Base-by-base conservation (phyloP, 1,284 basidiomycete species). In the Rhodotorula sp. region DNA sequence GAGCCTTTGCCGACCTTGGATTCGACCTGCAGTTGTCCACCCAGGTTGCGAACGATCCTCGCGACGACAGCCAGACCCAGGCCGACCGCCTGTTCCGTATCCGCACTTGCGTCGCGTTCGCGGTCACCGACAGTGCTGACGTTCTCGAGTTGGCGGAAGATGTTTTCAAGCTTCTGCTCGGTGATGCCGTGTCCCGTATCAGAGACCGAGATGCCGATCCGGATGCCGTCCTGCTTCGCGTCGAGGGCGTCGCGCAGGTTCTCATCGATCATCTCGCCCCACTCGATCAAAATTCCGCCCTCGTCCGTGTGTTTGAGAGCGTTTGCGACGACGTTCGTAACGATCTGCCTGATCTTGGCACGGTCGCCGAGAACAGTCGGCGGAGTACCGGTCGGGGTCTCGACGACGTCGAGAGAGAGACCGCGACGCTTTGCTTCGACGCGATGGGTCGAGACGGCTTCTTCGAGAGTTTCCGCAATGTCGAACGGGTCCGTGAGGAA, bases 61-160 rank as follows among this genome's bases (percentile, higher is more conserved):
- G 81, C 81, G 15, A 82, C 81, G 15, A 82, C 79, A 28, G 82
- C 81, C 15, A 83, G 77, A 8, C 82, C 79, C 6, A 79, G 69
- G 5, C 72, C 72, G 45, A 74, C 76, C 2, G 64, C 64, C 5
- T 66, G 31, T n/a, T 62, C 23, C 16, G 45, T 28, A 3, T 70
- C 49, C 54, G 38, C 48, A 5, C 43, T 19, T 43, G 69, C 56
- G 31, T 66, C 59, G 45, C 71, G 68, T 52, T 62, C 59, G 26
- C 65, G 59, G 57, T 66, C 60, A 28, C 68, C 67, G 43, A 73
- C 66, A 2, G 65, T 71, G n/a, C 67, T 66, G 4, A 92, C 90
- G 76, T 92, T 89, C 81, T 93, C 92, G 71, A 95, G 90, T 71
- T 92, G 90, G 64, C 91, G 84, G 82, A 94, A 94, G 71, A 94